phyloP scores from a whole-genome alignment of 257 asterid species.

The Solanum paucissectum region DNA sequence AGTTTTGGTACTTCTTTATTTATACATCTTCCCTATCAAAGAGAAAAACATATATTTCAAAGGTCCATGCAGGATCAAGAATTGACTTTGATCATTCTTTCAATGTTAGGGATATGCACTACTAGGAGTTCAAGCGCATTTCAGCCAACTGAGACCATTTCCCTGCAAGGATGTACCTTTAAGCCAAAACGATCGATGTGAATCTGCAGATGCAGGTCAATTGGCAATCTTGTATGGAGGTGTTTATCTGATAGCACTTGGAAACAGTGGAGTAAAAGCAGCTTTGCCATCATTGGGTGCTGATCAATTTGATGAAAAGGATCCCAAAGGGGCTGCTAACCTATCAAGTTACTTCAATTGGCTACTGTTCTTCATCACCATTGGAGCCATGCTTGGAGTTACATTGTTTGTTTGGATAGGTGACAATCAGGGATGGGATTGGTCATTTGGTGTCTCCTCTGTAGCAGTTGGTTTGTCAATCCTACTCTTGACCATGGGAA shows the following conservation, averaged over 20 bases:
- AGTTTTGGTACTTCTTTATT: slow-evolving; percentile 22
- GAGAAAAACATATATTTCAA: neutral
- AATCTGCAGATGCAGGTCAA: slow-evolving; percentile 29
- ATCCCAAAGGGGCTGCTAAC: slow-evolving; percentile 37
- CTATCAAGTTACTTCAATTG: slow-evolving; percentile 72
- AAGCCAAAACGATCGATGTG: slow-evolving; percentile 21
- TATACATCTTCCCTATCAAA: neutral
- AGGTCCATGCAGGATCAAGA: neutral
- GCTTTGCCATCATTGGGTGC: slow-evolving; percentile 66
- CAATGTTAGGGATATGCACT: slow-evolving; percentile 44
- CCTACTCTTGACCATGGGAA: slow-evolving; percentile 41
- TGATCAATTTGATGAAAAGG: slow-evolving; percentile 57
- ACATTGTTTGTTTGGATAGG: slow-evolving; percentile 63
- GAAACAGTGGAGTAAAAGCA: slow-evolving; percentile 56
- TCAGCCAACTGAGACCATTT: slow-evolving; percentile 41
- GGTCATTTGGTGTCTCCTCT: slow-evolving; percentile 54
- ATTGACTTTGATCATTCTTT: neutral
- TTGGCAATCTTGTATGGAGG: slow-evolving; percentile 41
- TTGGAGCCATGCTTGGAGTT: slow-evolving; percentile 54
- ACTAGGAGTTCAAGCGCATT: slow-evolving; percentile 65
- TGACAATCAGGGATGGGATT: slow-evolving; percentile 62
- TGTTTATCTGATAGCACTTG: slow-evolving; percentile 52
- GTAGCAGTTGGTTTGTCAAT: slow-evolving; percentile 28
- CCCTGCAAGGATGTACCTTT: slow-evolving; percentile 46
- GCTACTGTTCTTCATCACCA: slow-evolving; percentile 34